Percentiles rank a stretch among this genome's conserved stretches.
These are phyloP conservation scores for Alternaria metachromatica DNA, from an alignment of 2,329 filamentous ascomycete genomes.

Conservation along the genomic window DNA sequence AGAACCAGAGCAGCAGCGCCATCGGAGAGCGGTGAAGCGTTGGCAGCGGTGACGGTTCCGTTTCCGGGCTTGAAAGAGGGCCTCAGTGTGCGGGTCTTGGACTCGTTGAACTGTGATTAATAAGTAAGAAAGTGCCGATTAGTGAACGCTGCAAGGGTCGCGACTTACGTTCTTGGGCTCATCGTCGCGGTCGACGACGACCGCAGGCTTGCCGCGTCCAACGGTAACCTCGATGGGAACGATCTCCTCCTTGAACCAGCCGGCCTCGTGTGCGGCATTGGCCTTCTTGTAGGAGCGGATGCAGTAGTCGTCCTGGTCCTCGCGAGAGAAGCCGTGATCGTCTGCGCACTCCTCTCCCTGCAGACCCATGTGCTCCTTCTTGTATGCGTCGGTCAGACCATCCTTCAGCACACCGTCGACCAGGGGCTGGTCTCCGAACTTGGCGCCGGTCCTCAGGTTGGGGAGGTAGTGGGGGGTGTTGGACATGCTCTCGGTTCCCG, in stretches of 20 bases:
- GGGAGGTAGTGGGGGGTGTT: constrained; percentile 96
- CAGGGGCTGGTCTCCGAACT: constrained; percentile 90
- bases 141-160: constrained; percentile 7
- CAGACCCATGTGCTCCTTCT: constrained; percentile 96
- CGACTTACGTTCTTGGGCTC: constrained; percentile 84
- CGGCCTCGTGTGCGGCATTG: constrained; percentile 80
- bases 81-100: constrained; percentile 62
- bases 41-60: constrained; percentile 93
- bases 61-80: constrained; percentile 81
- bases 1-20: constrained; percentile 91
- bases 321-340: constrained; percentile 81
- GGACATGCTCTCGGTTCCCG: constrained; percentile 98
- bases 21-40: constrained; percentile 95
- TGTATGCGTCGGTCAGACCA: constrained; percentile 92
- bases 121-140: constrained; percentile 22
- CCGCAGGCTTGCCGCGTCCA: constrained; percentile 85
- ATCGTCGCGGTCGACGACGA: constrained; percentile 84
- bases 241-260: constrained; percentile 85
- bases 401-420: constrained; percentile 94
- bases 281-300: constrained; percentile 95
- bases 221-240: constrained; percentile 86
- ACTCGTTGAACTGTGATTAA: constrained; percentile 56
- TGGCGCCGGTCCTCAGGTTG: constrained; percentile 82
- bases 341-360: constrained; percentile 88
- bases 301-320: constrained; percentile 93